Percentiles rank a stretch among this genome's conserved stretches.
phyloP scores from a whole-genome alignment of 2,329 filamentous ascomycete species.

The Epichloe elymi region DNA sequence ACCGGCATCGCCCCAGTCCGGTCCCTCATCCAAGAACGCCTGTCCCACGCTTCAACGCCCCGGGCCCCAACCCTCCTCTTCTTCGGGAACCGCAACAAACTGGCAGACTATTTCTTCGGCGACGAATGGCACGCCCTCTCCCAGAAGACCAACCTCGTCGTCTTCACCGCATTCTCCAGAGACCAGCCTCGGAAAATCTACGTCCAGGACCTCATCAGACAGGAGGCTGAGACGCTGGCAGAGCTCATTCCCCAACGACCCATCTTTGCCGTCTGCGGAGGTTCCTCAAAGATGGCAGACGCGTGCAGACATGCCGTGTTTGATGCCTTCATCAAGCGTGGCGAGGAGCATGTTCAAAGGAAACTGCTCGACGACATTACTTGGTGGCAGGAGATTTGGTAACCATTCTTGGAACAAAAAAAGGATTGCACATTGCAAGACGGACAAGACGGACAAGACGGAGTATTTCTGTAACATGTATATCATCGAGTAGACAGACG shows the following conservation, averaged over 20 bases:
- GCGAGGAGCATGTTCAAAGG: conserved; percentile 26
- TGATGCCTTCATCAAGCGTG: conserved; percentile 31
- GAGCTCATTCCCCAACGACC: conserved; percentile 24
- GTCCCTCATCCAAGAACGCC: conserved; percentile 66
- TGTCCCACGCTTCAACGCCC: conserved; percentile 11
- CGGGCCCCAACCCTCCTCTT: conserved; percentile 47
- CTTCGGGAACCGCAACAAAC: conserved; percentile 68
- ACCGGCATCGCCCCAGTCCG: conserved; percentile 81
- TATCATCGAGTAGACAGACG: no score
- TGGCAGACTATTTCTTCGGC: conserved; percentile 69
- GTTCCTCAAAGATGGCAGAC: conserved; percentile 44
- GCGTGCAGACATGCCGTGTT: conserved; percentile 39
- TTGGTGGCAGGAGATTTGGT: conserved; percentile 51
- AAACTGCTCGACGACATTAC: conserved; percentile 21
- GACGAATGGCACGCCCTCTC: conserved; percentile 50
- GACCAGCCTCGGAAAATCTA: conserved; percentile 38
- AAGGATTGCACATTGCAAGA: no score
- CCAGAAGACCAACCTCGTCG: conserved; percentile 11
- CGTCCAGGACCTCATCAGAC: conserved; percentile 40
- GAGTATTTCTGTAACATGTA: no score
- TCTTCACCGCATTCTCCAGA: conserved; percentile 36
- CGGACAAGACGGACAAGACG: no score
- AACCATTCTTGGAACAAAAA: not conserved
- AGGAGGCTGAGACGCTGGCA: conserved; percentile 23
- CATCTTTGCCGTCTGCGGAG: conserved; percentile 42